Evolutionary conservation across 305 asterid genomes (phyloP).

Genomic region (Fraxinus paxiana): DNA sequence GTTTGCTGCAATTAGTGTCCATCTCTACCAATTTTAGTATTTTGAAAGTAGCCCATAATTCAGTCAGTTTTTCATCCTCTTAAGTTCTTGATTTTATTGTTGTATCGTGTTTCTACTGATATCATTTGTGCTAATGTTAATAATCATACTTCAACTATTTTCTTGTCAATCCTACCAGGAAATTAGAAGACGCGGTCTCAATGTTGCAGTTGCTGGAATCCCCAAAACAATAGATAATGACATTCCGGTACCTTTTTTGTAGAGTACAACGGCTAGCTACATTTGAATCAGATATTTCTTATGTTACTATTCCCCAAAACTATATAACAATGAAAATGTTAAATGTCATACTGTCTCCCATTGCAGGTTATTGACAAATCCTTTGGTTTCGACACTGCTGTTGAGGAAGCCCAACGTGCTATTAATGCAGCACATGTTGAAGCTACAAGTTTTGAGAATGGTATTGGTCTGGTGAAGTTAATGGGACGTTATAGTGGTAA

Average conservation of each 20-base stretch:
- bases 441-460: conserved; percentile 72
- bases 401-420: conserved; percentile 92
- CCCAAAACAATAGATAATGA: conserved; percentile 89
- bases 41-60: neutral
- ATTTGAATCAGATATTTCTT: neutral
- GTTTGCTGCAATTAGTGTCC: neutral
- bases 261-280: neutral
- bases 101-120: neutral
- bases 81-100: neutral
- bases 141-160: neutral
- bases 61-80: neutral
- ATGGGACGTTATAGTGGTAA: conserved; percentile 84
- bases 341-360: conserved; percentile 4
- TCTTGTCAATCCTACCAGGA: conserved; percentile 42
- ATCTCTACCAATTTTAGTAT: neutral
- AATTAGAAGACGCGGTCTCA: conserved; percentile 68
- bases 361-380: conserved; percentile 71
- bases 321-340: conserved; percentile 1
- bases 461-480: conserved; percentile 77
- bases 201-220: conserved; percentile 72
- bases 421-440: conserved; percentile 87
- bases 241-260: conserved; percentile 53
- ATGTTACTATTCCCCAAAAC: neutral
- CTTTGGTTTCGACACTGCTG: conserved; percentile 84
- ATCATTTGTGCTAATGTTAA: neutral